phyloP scores from a whole-genome alignment of 768 basidiomycete species.

The Psilocybe tampanensis region DNA sequence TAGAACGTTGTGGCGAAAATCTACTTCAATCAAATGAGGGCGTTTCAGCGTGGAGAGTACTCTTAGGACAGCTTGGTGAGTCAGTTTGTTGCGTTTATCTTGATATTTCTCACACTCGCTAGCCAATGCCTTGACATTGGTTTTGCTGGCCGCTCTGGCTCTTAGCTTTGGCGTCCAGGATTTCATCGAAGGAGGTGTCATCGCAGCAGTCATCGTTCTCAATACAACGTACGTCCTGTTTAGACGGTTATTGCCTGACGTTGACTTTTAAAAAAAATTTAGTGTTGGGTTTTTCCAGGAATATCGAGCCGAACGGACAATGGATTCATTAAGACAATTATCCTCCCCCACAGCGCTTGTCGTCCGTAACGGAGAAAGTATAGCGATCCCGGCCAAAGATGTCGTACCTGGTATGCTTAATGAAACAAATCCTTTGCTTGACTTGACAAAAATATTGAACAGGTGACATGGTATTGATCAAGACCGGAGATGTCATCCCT shows the following conservation, averaged over 20 bases:
- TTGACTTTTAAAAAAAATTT: neutral
- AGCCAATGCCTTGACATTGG: constrained; percentile 45
- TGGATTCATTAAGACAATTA: constrained; percentile 50
- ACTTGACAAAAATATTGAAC: neutral
- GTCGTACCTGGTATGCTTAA: constrained; percentile 38
- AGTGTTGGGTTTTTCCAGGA: constrained; percentile 50
- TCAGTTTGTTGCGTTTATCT: neutral
- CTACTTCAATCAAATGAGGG: constrained; percentile 34
- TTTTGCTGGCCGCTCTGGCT: constrained; percentile 42
- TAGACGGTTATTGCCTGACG: neutral
- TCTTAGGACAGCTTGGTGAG: constrained; percentile 36
- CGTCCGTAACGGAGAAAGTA: constrained; percentile 41
- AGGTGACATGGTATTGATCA: constrained; percentile 43
- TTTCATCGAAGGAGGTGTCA: constrained; percentile 54
- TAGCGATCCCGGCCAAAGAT: constrained; percentile 41
- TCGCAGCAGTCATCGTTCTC: constrained; percentile 44
- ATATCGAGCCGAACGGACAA: constrained; percentile 50
- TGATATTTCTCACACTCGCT: neutral
- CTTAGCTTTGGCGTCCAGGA: constrained; percentile 58
- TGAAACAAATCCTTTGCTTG: too few species aligned
- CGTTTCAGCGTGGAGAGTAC: constrained; percentile 35
- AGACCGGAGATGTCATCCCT: constrained; percentile 42
- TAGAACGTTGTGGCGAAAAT: constrained; percentile 35
- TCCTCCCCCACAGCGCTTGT: constrained; percentile 49
- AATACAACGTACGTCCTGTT: constrained; percentile 37